A percentile compares a stretch with the other conserved stretches of the same genome.
These are phyloP conservation scores for Pythium sp. DNA, from an alignment of 352 stramenopile species.

Conservation along the genomic window DNA sequence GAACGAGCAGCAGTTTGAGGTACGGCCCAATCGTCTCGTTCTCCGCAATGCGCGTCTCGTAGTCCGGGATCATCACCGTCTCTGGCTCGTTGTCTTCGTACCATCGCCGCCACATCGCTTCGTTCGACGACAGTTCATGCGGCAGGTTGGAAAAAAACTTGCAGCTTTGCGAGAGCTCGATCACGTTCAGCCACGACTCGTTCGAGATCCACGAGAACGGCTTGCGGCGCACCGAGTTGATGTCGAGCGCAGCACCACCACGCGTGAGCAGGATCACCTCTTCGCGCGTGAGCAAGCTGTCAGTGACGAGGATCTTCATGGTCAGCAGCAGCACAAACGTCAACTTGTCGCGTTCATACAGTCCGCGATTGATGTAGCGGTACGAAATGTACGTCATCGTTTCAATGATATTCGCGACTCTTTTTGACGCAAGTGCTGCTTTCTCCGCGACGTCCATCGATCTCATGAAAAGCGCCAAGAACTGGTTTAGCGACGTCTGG, in stretches of 20 bases:
- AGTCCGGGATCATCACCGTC: constrained; percentile 94
- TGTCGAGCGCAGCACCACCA: constrained; percentile 95
- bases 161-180: constrained; percentile 93
- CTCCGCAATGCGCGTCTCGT: constrained; percentile 92
- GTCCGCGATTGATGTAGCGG: constrained; percentile 97
- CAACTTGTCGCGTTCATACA: constrained; percentile 98
- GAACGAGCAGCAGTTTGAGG: constrained; percentile 96
- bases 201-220: constrained; percentile 98
- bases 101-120: constrained; percentile 96
- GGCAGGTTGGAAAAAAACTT: constrained; percentile 97
- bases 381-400: constrained; percentile 99
- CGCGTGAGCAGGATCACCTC: constrained; percentile 96
- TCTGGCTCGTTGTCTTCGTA: constrained; percentile 98
- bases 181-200: constrained; percentile 97
- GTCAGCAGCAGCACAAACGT: constrained; percentile 97
- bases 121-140: constrained; percentile 95
- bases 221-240: constrained; percentile 95
- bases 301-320: constrained; percentile 98
- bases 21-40: constrained; percentile 95
- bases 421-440: constrained; percentile 95
- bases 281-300: constrained; percentile 88
- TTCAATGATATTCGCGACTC: constrained; percentile 98
- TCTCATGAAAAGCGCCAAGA: constrained; percentile 97
- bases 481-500: constrained; percentile 98
- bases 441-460: constrained; percentile 98